Evolutionary conservation across 768 basidiomycete genomes (phyloP).

Genomic region (Cystobasidiopsis lactophilus): DNA sequence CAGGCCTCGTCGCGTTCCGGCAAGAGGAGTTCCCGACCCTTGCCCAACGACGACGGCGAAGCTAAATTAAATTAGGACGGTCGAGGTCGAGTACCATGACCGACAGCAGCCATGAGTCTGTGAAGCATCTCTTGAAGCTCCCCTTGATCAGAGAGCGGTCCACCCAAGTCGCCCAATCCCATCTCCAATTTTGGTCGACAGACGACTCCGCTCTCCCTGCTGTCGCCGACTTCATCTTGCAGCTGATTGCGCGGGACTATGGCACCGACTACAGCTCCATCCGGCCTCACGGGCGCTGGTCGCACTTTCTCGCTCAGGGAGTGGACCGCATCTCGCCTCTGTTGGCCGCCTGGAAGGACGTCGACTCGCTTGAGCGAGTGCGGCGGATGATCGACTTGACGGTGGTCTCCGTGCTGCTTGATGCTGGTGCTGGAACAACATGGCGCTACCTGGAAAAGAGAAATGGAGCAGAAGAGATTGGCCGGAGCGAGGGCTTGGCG

Average conservation of each 20-base stretch:
- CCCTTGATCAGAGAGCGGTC: background rate
- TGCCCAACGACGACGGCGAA: too few species aligned
- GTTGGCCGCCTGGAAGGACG: slow-evolving; percentile 13
- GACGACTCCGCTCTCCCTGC: background rate
- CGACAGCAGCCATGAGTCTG: background rate
- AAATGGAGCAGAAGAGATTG: slow-evolving; percentile 31
- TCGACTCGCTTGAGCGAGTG: slow-evolving; percentile 31
- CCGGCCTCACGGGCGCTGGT: slow-evolving; percentile 63
- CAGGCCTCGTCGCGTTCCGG: too few species aligned
- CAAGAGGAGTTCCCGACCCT: too few species aligned
- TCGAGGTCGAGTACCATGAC: too few species aligned
- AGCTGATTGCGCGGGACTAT: slow-evolving; percentile 43
- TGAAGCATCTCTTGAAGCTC: background rate
- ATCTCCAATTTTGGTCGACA: background rate
- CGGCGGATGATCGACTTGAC: slow-evolving; percentile 71
- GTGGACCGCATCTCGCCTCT: slow-evolving; percentile 17
- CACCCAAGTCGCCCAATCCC: background rate
- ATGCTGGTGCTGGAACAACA: slow-evolving; percentile 68
- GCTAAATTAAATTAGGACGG: too few species aligned
- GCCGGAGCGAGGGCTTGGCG: slow-evolving; percentile 49
- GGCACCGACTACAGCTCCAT: slow-evolving; percentile 43
- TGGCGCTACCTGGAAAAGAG: slow-evolving; percentile 53
- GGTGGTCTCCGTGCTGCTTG: slow-evolving; percentile 71
- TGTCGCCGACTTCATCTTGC: slow-evolving; percentile 19
- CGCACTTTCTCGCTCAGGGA: slow-evolving; percentile 36